Conservation (phyloP, 2,329 filamentous ascomycete species). For the Apiospora kogelbergensis region DNA sequence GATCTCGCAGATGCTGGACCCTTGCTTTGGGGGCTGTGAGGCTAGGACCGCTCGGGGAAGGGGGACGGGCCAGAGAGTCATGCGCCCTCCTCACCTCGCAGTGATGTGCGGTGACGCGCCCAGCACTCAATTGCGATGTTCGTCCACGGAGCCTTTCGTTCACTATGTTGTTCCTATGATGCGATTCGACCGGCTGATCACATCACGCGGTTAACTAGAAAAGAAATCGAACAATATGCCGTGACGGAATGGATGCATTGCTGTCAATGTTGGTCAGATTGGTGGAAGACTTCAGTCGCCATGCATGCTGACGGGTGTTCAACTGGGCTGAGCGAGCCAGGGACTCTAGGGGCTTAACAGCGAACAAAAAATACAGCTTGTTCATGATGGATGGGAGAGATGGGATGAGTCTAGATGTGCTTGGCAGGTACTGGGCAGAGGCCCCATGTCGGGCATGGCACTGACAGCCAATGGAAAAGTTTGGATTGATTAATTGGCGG, state of each 20-base stretch:
- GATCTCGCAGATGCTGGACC: not conserved
- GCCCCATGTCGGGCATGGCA: not conserved
- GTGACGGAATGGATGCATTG: not conserved
- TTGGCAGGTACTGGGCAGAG: not conserved
- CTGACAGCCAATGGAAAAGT: conserved; percentile 5
- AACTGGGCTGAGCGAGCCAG: not conserved
- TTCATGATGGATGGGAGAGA: not conserved
- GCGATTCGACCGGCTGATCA: not conserved
- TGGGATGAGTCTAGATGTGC: not conserved
- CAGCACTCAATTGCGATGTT: not conserved
- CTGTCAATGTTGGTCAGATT: not conserved
- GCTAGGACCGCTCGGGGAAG: not conserved
- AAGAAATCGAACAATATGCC: not conserved
- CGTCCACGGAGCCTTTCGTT: not conserved
- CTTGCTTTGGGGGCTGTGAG: not conserved
- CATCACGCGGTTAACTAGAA: not conserved
- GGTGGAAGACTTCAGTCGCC: not conserved
- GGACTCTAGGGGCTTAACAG: not conserved
- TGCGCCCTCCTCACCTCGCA: not conserved
- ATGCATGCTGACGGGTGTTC: not conserved
- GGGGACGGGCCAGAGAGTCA: not conserved
- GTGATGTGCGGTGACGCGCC: not conserved
- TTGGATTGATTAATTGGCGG: not conserved
- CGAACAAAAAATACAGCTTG: not conserved
- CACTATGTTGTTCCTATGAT: not conserved